Evolutionary conservation across 495 filamentous ascomycete species (phyloP).

Genomic region (Wilcoxina mikolae): DNA sequence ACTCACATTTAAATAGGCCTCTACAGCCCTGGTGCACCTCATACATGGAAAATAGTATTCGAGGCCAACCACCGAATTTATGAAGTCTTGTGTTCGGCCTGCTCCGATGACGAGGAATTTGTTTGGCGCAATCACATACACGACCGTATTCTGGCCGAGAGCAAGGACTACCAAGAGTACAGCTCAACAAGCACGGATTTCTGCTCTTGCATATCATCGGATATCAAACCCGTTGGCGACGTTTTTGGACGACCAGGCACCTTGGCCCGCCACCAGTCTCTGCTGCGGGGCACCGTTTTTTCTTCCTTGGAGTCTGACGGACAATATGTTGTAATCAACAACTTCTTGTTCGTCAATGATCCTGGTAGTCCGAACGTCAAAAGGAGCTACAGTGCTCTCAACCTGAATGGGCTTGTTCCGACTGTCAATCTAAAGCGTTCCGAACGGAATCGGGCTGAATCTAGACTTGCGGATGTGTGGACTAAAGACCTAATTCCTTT

Average conservation of each 20-base stretch:
- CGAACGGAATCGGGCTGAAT: conserved; percentile 66
- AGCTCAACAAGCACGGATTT: conserved; percentile 31
- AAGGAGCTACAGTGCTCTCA: conserved; percentile 1
- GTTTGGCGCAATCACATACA: conserved; percentile 51
- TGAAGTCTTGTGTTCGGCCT: conserved; percentile 79
- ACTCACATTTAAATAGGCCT: conserved; percentile 41
- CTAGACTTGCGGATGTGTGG: conserved; percentile 63
- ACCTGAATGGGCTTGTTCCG: conserved; percentile 24
- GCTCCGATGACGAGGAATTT: conserved; percentile 63
- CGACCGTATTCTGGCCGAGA: conserved; percentile 30
- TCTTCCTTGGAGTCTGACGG: conserved; percentile 45
- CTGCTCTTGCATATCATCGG: conserved; percentile 47
- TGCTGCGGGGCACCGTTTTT: conserved; percentile 55
- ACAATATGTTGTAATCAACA: conserved; percentile 74
- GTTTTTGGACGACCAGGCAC: conserved; percentile 58
- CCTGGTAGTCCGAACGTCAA: neutral
- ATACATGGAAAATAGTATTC: conserved; percentile 90
- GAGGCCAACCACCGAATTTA: conserved; percentile 59
- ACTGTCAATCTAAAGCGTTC: conserved; percentile 43
- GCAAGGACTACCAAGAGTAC: conserved; percentile 34
- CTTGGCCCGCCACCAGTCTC: conserved; percentile 60
- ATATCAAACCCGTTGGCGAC: conserved; percentile 58
- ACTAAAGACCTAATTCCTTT: conserved; percentile 68
- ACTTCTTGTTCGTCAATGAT: conserved; percentile 28
- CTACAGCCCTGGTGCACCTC: conserved; percentile 68